Conservation (phyloP, 306 rosid genomes). For the Herpetospermum pedunculosum region DNA sequence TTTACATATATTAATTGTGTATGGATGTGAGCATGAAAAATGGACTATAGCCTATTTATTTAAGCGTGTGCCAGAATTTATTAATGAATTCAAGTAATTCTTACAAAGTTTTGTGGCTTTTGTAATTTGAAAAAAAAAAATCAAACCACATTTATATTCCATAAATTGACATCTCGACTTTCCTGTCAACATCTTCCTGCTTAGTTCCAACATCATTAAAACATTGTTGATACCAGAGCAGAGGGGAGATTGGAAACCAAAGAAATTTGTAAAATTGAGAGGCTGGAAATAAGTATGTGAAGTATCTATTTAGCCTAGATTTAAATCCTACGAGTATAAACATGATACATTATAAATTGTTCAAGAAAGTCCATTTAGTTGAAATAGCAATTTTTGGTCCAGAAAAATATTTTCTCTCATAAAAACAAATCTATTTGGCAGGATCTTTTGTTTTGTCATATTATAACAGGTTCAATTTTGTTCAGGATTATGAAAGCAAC, state of each 20-base stretch:
- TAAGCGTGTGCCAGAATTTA: neutral
- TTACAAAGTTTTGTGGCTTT: neutral
- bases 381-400: too few relatives aligned
- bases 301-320: neutral
- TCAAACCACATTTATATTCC: neutral
- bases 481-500: constrained; percentile 77
- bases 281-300: neutral
- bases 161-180: neutral
- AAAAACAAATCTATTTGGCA: neutral
- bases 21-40: neutral
- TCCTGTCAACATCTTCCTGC: neutral
- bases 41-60: neutral
- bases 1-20: too few relatives aligned
- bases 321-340: neutral
- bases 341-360: too few relatives aligned
- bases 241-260: neutral
- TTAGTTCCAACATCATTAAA: neutral
- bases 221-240: neutral
- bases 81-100: neutral
- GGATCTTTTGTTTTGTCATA: neutral
- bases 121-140: neutral
- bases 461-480: constrained; percentile 9
- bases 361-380: too few relatives aligned
- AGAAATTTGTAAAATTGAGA: neutral
- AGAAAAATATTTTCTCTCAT: neutral